These are phyloP conservation scores for Fusarium globosum DNA, from an alignment of 2,329 filamentous ascomycete species.

Conservation along the genomic window DNA sequence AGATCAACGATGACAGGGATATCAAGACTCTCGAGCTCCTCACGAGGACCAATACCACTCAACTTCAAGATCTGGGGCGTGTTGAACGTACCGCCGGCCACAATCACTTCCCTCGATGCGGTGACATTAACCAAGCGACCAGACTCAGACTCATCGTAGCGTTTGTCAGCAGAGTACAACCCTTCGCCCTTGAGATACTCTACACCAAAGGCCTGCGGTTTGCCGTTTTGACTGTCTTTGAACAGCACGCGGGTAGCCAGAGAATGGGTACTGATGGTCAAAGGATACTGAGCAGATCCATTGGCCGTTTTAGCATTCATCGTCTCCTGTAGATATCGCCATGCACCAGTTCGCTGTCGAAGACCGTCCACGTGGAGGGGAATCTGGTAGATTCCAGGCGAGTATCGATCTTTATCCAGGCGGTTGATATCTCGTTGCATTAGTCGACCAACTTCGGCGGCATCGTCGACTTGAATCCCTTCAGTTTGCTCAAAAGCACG, in stretches of 20 bases:
- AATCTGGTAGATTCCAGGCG: conserved; percentile 47
- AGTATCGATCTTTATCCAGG: conserved; percentile 41
- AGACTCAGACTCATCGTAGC: conserved; percentile 16
- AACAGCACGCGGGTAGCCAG: conserved; percentile 54
- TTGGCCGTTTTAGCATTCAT: conserved; percentile 43
- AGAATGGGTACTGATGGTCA: conserved; percentile 53
- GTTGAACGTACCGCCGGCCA: conserved; percentile 40
- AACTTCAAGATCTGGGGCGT: conserved; percentile 60
- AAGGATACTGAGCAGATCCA: conserved; percentile 50
- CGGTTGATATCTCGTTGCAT: conserved; percentile 48
- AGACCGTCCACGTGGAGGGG: conserved; percentile 41
- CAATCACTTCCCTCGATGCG: conserved; percentile 38
- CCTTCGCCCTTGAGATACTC: conserved; percentile 54
- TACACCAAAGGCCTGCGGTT: conserved; percentile 35
- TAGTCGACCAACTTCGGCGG: conserved; percentile 40
- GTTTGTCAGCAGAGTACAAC: conserved; percentile 55
- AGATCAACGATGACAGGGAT: conserved; percentile 64
- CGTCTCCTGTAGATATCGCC: conserved; percentile 30
- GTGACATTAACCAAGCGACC: conserved; percentile 20
- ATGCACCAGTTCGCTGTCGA: conserved; percentile 17
- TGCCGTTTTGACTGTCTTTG: not conserved
- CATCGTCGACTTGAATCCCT: conserved; percentile 32
- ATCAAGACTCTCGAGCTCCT: conserved; percentile 50
- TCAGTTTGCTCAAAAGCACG: conserved; percentile 20
- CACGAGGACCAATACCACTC: conserved; percentile 58